Base-by-base conservation (phyloP, 2,329 filamentous ascomycete genomes). In the Trichoderma koningii region DNA sequence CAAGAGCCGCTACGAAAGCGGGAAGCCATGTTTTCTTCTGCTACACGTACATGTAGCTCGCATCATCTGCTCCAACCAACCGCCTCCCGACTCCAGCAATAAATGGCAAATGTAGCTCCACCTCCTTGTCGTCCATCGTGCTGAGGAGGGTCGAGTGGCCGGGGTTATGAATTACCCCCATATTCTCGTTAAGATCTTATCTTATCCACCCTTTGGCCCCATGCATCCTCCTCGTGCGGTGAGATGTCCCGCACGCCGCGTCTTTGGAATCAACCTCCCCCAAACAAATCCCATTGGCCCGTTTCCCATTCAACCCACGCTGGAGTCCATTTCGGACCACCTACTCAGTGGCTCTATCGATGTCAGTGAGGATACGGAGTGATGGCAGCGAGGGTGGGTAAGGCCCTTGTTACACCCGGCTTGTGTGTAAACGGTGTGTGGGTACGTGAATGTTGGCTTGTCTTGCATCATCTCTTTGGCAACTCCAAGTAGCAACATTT, bases 251-350 rank as follows among this genome's bases (percentile, higher is more conserved):
- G 48, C 48, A 30, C 28, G 56, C 28, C 19, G 21, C 17, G 21
- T n/a, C 56, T 60, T 60, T 60, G 56, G 56, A 60, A 60, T 60
- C 56, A 60, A 60, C 41, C 44, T 5, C 19, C 5, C 15, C 30
- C 21, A 2, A 23, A n/a, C 9, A 6, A 21, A 30, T 17, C 14
- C 14, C 19, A 50, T 60, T 60, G 56, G 44, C 56, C 45, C 21
- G 30, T 38, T 28, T 21, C 38, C 19, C 5, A 12, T 14, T 12
- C n/a, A 23, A 30, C 30, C 51, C 50, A 12, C 14, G 17, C 48
- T 23, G 21, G 14, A 41, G 52, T 41, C 21, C 6, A 15, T 3
- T 55, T 26, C 21, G n/a, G n/a, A n/a, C 51, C 28, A 53, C 34
- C 7, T 7, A 5, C 28, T 5, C 28, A 30, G 7, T 30, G 28